Base-by-base conservation (phyloP, 2,329 filamentous ascomycete species). In the Myriosclerotinia scirpicola region DNA sequence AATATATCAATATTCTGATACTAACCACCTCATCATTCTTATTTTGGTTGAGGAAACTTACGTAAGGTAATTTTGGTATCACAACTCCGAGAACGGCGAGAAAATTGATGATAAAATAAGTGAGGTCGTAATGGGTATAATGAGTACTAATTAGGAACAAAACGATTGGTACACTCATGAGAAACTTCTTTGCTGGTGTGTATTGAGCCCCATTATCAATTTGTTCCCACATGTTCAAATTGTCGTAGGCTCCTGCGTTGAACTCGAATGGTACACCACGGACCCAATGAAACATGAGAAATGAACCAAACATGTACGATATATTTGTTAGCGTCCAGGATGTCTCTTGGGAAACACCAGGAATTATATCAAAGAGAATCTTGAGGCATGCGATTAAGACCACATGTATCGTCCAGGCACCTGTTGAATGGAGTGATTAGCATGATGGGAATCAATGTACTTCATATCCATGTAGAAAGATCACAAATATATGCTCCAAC, bases 191-290 rank as follows among this genome's bases (percentile, higher is more conserved):
- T 72, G 95, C 92, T 5, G 95, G 95, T 0, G 95, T 99, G 82
- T 98, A 99, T 79, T 99, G 95, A 74, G 95, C 95, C 56, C 95
- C 95, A 76, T 98, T 96, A 82, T 99, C 95, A 78, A 99, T 99
- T 81, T 99, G 95, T 82, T 99, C 95, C 95, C 95, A 99, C 95
- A 99, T 98, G 82, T 98, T 99, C 76, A 99, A 85, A 79, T 99
- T 98, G 84, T 99, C 95, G 80, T 98, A 99, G 73, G 95, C 95
- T 68, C 95, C 95, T 66, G 92, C 90, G 78, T 99, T 99, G 85
- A 99, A 99, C 79, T 99, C 95, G 77, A 99, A 99, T 7, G 95
- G 95, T 56, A 98, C 92, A 73, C 95, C 95, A 77, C 94, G 92
- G 73, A 99, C 95, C 84, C 92, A 97, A 81, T 99, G 95, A 81